Percentiles rank a stretch among this genome's conserved stretches.
Conservation (phyloP, 805 yeast species). For the Scheffersomyces lignosus region DNA sequence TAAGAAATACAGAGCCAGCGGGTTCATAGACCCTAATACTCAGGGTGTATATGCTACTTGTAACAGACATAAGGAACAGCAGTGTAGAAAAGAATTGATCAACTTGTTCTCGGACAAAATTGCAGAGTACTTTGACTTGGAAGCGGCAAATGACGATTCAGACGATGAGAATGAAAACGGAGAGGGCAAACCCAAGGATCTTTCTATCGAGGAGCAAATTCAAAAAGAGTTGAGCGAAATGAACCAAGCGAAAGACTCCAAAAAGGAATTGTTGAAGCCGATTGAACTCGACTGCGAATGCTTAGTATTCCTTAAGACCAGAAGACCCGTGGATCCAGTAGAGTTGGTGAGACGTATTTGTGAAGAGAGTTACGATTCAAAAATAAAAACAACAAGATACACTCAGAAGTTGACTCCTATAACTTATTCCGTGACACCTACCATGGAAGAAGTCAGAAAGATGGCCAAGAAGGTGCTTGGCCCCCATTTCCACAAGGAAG, state of each 20-base stretch:
- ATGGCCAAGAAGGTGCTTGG: slow-evolving; percentile 59
- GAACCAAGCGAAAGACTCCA: slow-evolving; percentile 43
- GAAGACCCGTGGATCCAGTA: slow-evolving; percentile 78
- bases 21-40: slow-evolving; percentile 77
- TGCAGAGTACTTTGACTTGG: slow-evolving; percentile 31
- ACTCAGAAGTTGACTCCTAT: slow-evolving; percentile 83
- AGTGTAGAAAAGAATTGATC: slow-evolving; percentile 73
- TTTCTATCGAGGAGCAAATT: slow-evolving; percentile 76
- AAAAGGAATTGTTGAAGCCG: slow-evolving; percentile 50
- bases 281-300: slow-evolving; percentile 77
- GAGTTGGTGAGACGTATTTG: slow-evolving; percentile 65
- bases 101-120: slow-evolving; percentile 48
- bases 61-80: slow-evolving; percentile 73
- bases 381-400: slow-evolving; percentile 62
- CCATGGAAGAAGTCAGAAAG: slow-evolving; percentile 62
- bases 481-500: slow-evolving; percentile 62
- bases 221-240: slow-evolving; percentile 68
- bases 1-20: slow-evolving; percentile 49
- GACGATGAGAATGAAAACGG: slow-evolving; percentile 33
- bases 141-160: slow-evolving; percentile 13
- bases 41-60: slow-evolving; percentile 91
- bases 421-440: slow-evolving; percentile 69
- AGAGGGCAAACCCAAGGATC: slow-evolving; percentile 21
- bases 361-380: slow-evolving; percentile 52
- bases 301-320: slow-evolving; percentile 78